Base-by-base conservation (phyloP, 441 rosid species). In the California macrophylla region DNA sequence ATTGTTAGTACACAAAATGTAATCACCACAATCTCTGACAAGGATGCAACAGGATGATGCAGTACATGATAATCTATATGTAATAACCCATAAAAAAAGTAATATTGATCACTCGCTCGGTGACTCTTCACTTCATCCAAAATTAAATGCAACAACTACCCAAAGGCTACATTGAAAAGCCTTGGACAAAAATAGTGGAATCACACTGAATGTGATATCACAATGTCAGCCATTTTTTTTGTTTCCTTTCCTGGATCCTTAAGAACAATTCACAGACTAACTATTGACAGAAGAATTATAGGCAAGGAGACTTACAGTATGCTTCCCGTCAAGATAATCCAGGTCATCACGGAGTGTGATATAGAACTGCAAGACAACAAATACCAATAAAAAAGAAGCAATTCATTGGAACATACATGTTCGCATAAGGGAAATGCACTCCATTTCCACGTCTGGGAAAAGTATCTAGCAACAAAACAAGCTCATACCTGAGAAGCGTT, bases 271-370 rank as follows among this genome's bases (percentile, higher is more conserved):
- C 28, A 34, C 4, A 32, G 5, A n/a, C 8, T 4, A 25, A 63
- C 20, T 15, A 26, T 26, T 26, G 26, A 6, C 25, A 3, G 62
- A 34, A 50, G 52, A 20, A 69, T 42, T 36, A 38, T 36, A 16
- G 47, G 64, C 29, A 3, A 40, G 21, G 71, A 74, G 8, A 73
- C 96, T 89, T 77, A 92, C 99, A 1, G 98, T 90, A 81, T 90
- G 97, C 85, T 92, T 95, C 67, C 90, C 97, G 58, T 95, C 99
- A 24, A 95, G 99, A 78, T 92, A 95, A 79, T 90, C 99, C 25
- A 95, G 78, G 73, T 82, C 88, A 82, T 90, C 92, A 29, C 96
- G 93, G 81, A 95, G 73, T 40, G 99, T 90, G 70, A 92, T 75
- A 74, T 92, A 95, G 80, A 95, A 92, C 98, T 95, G 95, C 54